Percentiles rank a stretch among this genome's conserved stretches.
phyloP scores from a whole-genome alignment of 1,284 basidiomycete species.

The Trichosporon sp. region DNA sequence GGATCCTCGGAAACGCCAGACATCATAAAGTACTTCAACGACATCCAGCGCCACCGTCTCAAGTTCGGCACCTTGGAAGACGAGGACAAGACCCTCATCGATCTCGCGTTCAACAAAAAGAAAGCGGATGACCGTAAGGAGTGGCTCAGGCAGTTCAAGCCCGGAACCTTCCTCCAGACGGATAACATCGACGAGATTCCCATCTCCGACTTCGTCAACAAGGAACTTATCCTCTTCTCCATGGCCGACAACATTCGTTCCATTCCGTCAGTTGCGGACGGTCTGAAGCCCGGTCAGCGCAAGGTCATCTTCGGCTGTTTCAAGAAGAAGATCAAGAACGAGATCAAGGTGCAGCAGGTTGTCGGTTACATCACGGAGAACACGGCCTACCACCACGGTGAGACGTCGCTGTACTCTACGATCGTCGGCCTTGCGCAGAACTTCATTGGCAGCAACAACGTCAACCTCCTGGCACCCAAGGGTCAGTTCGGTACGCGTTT shows the following conservation, averaged over 20 bases:
- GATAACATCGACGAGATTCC: constrained; percentile 76
- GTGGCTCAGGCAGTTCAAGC: constrained; percentile 94
- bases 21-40: constrained; percentile 88
- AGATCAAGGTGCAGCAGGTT: constrained; percentile 96
- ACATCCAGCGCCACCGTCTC: constrained; percentile 92
- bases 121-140: constrained; percentile 99
- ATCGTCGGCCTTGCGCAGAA: constrained; percentile 94
- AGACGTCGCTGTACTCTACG: constrained; percentile 79
- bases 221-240: constrained; percentile 96
- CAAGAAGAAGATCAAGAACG: constrained; percentile 87
- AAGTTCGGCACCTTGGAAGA: constrained; percentile 80
- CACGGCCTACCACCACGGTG: constrained; percentile 96
- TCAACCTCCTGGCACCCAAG: constrained; percentile 85
- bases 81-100: constrained; percentile 86
- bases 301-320: constrained; percentile 97
- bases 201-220: constrained; percentile 95
- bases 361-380: constrained; percentile 93
- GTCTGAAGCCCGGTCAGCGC: constrained; percentile 97
- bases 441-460: constrained; percentile 94
- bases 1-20: constrained; percentile 89
- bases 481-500: constrained; percentile 95
- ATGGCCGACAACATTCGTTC: constrained; percentile 99
- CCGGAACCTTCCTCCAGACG: constrained; percentile 94
- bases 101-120: constrained; percentile 99
- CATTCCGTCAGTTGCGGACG: constrained; percentile 90